Evolutionary conservation across 108 stramenopile species (phyloP).

Genomic region (Nannochloropsis salina): DNA sequence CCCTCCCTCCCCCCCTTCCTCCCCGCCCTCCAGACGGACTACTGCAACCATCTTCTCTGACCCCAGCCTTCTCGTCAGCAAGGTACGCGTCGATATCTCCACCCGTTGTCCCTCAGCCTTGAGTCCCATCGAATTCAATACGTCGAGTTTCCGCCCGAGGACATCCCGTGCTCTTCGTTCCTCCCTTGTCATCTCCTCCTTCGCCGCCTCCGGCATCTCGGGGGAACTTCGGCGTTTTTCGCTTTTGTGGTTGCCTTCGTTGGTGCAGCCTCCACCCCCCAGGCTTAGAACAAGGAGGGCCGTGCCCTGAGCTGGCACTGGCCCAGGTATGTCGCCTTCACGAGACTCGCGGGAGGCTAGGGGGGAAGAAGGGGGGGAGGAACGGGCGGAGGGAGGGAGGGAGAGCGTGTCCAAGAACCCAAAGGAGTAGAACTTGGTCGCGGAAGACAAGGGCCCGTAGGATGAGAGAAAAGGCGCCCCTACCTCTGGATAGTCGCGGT

Average conservation of each 20-base stretch:
- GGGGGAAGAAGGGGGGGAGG: not conserved
- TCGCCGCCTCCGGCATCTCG: not conserved
- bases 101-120: not conserved
- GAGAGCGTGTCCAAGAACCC: not conserved
- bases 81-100: not conserved
- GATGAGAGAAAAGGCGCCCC: not conserved
- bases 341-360: not conserved
- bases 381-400: not conserved
- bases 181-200: not conserved
- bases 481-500: not conserved
- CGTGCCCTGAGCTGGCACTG: not conserved
- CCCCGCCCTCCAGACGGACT: not conserved
- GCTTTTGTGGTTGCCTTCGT: not conserved
- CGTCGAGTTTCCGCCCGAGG: not conserved
- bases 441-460: not conserved
- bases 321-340: not conserved
- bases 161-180: not conserved
- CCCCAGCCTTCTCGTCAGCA: not conserved
- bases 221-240: no score
- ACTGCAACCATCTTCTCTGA: not conserved
- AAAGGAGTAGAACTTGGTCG: not conserved
- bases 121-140: not conserved
- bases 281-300: not conserved
- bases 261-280: not conserved
- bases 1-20: not conserved